Evolutionary conservation across 257 asterid genomes (phyloP), one percentile per base, ranked within the genome.

Genomic region (Solanum piurae): DNA sequence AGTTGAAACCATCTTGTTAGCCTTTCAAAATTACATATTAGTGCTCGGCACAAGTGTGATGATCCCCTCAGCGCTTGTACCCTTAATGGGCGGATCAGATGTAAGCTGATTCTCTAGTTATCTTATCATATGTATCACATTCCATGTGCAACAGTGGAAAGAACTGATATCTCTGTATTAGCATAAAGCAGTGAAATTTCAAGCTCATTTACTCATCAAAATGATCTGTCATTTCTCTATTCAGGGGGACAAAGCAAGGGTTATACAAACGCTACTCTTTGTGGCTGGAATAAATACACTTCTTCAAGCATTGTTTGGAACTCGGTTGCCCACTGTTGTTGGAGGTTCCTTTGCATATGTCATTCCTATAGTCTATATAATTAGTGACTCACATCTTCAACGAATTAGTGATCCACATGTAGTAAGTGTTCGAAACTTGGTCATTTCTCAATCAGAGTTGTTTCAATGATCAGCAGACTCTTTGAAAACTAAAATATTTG

Each of bases 251-350:
- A 97, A 97, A 91, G 99, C 98, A 34, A 92, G 89, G 68, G 99
- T 97, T 44, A 93, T 97, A 71, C 98, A 97, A 88, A 96, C 99
- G 2, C 91, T 97, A 92, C 98, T 97, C 44, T 97, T 97, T 69
- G 99, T 97, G 74, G 98, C 95, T 60, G 99, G 98, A 90, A 91
- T 97, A 82, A 97, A 97, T 88, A 97, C 99, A n/a, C 98, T 97
- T 89, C 96, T 97, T 85, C 99, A 97, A 88, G 86, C 99, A 77
- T 94, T 97, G 37, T 97, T 97, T 38, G 99, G 99, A 37, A 97
- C 99, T 20, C 92, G 99, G 93, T 91, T 97, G 86, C 99, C 99
- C 18, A 98, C 98, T 79, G 91, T 97, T 46, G 95, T 97, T 5
- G 99, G 99, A 91, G 99, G 99, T 66, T 97, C 99, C 40, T 96